Percentiles rank a stretch among this genome's conserved stretches.
Conservation (phyloP, 2,329 filamentous ascomycete species). For the Cadophora luteo-olivacea region DNA sequence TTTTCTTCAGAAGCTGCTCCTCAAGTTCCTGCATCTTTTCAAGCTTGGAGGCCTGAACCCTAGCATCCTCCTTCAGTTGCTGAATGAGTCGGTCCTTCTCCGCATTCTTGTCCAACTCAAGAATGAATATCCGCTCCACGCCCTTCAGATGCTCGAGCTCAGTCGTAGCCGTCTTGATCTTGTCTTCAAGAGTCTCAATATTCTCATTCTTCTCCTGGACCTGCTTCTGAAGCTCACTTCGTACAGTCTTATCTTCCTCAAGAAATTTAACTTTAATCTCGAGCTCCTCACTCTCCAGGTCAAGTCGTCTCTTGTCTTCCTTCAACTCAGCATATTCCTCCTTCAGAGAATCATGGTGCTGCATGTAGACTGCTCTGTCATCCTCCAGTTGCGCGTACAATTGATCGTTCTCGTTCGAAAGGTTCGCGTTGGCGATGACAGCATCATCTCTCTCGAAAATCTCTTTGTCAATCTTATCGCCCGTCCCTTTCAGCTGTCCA, state of each 20-base stretch:
- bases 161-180: background rate
- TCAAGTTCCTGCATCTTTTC: background rate
- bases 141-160: background rate
- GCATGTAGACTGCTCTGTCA: background rate
- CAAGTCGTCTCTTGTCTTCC: background rate
- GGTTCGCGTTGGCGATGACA: background rate
- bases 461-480: background rate
- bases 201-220: conserved; percentile 1
- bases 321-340: background rate
- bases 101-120: background rate
- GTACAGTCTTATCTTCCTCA: background rate
- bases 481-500: background rate
- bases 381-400: background rate
- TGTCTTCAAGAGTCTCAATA: background rate
- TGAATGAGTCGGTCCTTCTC: background rate
- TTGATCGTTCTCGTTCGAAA: background rate
- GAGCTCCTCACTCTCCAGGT: background rate
- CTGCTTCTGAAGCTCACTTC: background rate
- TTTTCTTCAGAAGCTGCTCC: background rate
- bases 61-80: background rate
- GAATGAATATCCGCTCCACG: conserved; percentile 5
- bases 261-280: background rate
- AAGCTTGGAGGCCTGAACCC: too few relatives aligned
- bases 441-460: conserved; percentile 1
- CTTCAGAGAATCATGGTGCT: background rate